Percentiles rank a stretch among this genome's conserved stretches.
phyloP scores from a whole-genome alignment of 176 grass and related monocot species.

The Elaeis guineensis region DNA sequence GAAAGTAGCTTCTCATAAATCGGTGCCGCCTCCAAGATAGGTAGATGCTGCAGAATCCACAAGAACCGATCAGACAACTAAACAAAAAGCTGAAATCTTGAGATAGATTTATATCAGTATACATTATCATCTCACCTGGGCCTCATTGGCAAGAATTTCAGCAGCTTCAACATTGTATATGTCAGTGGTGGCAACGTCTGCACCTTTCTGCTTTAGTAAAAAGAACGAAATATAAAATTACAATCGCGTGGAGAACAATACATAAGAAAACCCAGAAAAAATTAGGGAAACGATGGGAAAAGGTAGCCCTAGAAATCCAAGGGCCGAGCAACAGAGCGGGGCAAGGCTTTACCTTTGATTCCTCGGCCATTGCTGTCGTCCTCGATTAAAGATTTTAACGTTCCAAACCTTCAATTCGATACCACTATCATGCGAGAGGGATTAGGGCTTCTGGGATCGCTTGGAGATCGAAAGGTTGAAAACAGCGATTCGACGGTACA shows the following conservation, averaged over 20 bases:
- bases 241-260: no score
- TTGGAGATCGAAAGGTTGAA: no score
- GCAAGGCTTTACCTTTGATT: background rate
- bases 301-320: background rate
- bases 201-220: constrained; percentile 1
- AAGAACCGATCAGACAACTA: background rate
- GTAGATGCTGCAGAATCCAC: constrained; percentile 42
- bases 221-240: background rate
- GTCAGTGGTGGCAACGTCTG: constrained; percentile 6
- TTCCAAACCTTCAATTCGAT: background rate
- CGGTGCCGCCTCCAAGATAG: constrained; percentile 58
- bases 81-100: background rate
- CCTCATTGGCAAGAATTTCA: constrained; percentile 68
- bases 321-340: background rate
- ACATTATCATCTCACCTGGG: constrained; percentile 34
- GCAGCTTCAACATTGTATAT: constrained; percentile 76
- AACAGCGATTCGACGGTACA: no score
- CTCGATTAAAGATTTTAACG: background rate
- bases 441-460: no score
- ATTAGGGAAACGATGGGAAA: background rate
- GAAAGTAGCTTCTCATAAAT: constrained; percentile 85
- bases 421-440: no score
- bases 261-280: no score
- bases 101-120: background rate
- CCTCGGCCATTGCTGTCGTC: background rate